Percentiles rank a stretch among this genome's conserved stretches.
Evolutionary conservation across 805 yeast genomes (phyloP).

Genomic region (Saccharomycopsis fermentans): DNA sequence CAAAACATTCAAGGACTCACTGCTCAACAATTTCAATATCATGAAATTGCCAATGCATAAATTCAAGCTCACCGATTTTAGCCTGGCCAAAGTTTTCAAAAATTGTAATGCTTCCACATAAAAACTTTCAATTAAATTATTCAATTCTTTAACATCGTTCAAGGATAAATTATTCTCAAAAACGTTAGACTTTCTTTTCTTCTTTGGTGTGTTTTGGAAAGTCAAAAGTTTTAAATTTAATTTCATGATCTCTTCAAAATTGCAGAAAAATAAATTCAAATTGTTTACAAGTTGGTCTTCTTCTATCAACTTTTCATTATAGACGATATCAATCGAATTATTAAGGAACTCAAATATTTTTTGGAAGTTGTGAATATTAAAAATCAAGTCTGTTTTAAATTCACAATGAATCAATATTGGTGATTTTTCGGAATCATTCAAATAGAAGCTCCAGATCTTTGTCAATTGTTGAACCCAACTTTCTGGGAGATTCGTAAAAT

Average conservation of each 20-base stretch:
- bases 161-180: not conserved
- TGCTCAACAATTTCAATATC: not conserved
- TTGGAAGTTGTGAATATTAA: slow-evolving; percentile 3
- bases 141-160: slow-evolving; percentile 7
- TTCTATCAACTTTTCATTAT: not conserved
- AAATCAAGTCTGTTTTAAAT: not conserved
- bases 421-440: not conserved
- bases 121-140: not conserved
- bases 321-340: slow-evolving; percentile 1
- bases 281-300: not conserved
- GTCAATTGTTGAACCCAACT: slow-evolving; percentile 3
- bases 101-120: slow-evolving; percentile 7
- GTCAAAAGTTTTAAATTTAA: slow-evolving; percentile 39
- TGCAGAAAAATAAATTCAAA: not conserved
- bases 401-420: slow-evolving; percentile 1
- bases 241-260: not conserved
- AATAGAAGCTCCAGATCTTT: slow-evolving; percentile 3
- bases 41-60: not conserved
- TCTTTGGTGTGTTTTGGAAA: slow-evolving; percentile 28
- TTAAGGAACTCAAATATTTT: slow-evolving; percentile 12
- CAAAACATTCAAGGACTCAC: not conserved
- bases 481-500: slow-evolving; percentile 1
- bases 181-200: slow-evolving; percentile 28
- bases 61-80: slow-evolving; percentile 2
- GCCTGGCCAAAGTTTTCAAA: slow-evolving; percentile 1